Evolutionary conservation across 2,329 filamentous ascomycete species (phyloP).

Genomic region (Arthrobotrys sinensis): DNA sequence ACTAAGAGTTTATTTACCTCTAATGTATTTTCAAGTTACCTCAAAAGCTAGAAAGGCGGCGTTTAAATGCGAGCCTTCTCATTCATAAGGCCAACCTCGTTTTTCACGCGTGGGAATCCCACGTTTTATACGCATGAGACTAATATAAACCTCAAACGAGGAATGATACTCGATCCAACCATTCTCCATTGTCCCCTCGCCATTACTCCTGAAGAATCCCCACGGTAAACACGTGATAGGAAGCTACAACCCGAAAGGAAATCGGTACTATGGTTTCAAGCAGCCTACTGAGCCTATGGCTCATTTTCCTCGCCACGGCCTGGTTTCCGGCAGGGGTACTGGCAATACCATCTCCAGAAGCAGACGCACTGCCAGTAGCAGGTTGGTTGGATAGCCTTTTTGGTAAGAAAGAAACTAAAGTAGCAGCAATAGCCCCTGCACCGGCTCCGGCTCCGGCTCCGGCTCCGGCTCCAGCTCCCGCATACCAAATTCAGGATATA

Average conservation of each 20-base stretch:
- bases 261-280: background rate
- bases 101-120: slow-evolving; percentile 21
- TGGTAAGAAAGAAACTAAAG: background rate
- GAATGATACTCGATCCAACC: slow-evolving; percentile 11
- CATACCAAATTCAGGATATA: slow-evolving; percentile 37
- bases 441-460: background rate
- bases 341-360: slow-evolving; percentile 24
- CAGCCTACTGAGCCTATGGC: background rate
- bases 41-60: slow-evolving; percentile 23
- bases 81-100: slow-evolving; percentile 18
- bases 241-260: background rate
- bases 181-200: background rate
- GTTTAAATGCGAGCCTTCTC: slow-evolving; percentile 57
- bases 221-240: background rate
- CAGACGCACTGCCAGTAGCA: background rate
- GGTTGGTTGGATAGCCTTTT: background rate
- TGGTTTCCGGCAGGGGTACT: background rate
- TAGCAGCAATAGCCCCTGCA: background rate
- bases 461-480: background rate
- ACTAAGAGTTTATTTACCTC: slow-evolving; percentile 29
- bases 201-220: background rate
- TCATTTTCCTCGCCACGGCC: slow-evolving; percentile 12
- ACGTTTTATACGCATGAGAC: background rate
- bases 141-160: slow-evolving; percentile 36
- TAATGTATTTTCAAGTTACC: slow-evolving; percentile 25